A percentile compares a stretch with the other conserved stretches of the same genome.
These are phyloP conservation scores for Podaxis pistillaris DNA, from an alignment of 768 basidiomycete genomes.

Conservation along the genomic window DNA sequence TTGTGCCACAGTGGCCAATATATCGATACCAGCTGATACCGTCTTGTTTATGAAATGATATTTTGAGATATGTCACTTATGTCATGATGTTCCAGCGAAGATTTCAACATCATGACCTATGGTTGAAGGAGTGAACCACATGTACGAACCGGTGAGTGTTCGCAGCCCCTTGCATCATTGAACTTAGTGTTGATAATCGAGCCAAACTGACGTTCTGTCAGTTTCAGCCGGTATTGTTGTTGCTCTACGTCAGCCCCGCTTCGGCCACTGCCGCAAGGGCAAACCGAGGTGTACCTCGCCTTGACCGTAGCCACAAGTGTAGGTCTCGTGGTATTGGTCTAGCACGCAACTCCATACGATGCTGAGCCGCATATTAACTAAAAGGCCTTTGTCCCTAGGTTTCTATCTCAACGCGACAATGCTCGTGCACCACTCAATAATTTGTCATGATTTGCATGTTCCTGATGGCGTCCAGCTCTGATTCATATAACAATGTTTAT, in stretches of 20 bases:
- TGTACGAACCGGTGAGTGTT: background rate
- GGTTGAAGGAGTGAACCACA: background rate
- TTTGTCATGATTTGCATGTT: background rate
- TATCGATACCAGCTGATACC: background rate
- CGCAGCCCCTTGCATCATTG: conserved; percentile 13
- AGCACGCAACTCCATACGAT: no score
- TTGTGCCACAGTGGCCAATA: background rate
- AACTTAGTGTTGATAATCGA: background rate
- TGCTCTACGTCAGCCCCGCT: background rate
- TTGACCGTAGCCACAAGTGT: no score
- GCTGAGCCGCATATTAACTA: no score
- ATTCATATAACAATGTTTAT: background rate
- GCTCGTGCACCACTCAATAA: background rate
- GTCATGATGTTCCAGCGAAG: background rate
- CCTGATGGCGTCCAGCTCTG: background rate
- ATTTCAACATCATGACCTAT: background rate
- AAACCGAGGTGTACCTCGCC: background rate
- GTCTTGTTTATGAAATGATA: background rate
- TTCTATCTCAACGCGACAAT: no score
- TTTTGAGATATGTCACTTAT: background rate
- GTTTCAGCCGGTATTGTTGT: background rate
- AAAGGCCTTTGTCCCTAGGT: no score
- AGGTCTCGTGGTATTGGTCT: no score
- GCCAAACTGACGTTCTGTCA: background rate
- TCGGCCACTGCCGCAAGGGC: background rate